These are phyloP conservation scores for Orbilia brochopaga DNA, from an alignment of 2,329 filamentous ascomycete genomes.

Conservation along the genomic window DNA sequence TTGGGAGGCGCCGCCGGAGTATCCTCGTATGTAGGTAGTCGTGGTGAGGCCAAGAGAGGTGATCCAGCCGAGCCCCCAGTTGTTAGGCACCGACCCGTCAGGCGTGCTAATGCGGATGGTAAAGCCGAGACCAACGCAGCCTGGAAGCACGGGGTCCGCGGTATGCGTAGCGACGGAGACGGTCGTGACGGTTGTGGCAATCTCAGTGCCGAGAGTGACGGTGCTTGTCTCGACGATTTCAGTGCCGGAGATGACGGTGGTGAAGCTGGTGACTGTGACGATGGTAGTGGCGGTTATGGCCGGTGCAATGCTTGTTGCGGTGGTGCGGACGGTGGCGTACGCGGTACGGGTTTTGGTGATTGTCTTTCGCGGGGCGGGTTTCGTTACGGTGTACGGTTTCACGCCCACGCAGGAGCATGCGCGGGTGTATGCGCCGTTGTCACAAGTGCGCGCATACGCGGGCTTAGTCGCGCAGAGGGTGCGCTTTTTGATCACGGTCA, in stretches of 20 bases:
- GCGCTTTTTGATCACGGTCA: neutral
- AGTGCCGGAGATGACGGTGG: constrained; percentile 28
- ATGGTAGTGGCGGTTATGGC: constrained; percentile 7
- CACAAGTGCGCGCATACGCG: constrained; percentile 28
- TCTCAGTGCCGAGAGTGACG: constrained; percentile 7
- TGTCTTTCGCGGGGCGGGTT: constrained; percentile 25
- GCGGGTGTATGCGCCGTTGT: constrained; percentile 22
- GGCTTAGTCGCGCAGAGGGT: constrained; percentile 14
- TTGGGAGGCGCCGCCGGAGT: constrained; percentile 9
- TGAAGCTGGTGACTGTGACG: constrained; percentile 7
- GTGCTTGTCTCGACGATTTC: constrained; percentile 24
- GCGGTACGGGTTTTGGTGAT: constrained; percentile 22
- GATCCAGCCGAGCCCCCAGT: constrained; percentile 16
- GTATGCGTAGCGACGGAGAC: constrained; percentile 22
- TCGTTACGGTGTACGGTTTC: constrained; percentile 37
- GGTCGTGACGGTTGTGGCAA: constrained; percentile 9
- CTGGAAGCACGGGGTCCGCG: constrained; percentile 18
- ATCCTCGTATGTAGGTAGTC: constrained; percentile 21
- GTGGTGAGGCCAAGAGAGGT: constrained; percentile 27
- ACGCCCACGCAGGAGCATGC: constrained; percentile 44
- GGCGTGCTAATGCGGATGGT: neutral
- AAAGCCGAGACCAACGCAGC: constrained; percentile 26
- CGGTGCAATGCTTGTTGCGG: constrained; percentile 4
- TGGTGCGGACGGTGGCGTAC: constrained; percentile 5
- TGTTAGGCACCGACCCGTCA: neutral